phyloP scores from a whole-genome alignment of 805 yeast genomes.

The Komagataella pastoris region DNA sequence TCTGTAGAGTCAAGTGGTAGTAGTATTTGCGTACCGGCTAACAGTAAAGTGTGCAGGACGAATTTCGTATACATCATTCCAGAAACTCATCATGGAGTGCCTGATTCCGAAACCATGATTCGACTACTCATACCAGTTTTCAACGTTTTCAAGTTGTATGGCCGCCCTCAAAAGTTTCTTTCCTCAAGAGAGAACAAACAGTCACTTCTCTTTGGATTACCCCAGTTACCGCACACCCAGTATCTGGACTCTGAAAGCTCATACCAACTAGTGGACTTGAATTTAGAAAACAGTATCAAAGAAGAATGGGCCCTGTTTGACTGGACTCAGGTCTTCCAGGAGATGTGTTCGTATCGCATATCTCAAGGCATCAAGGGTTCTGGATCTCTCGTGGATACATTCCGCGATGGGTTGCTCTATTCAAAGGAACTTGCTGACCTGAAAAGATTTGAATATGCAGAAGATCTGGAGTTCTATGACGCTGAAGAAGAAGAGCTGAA shows the following conservation, averaged over 20 bases:
- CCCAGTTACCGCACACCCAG: conserved; percentile 57
- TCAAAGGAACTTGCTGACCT: conserved; percentile 7
- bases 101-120: conserved; percentile 60
- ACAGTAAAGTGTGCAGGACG: conserved; percentile 6
- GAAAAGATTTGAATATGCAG: conserved; percentile 5
- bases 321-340: conserved; percentile 23
- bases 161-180: conserved; percentile 53
- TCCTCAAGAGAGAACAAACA: conserved; percentile 40
- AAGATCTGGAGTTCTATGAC: conserved; percentile 9
- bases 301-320: conserved; percentile 19
- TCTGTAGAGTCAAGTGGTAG: not conserved
- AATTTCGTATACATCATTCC: conserved; percentile 36
- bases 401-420: conserved; percentile 17
- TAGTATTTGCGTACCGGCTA: conserved; percentile 3
- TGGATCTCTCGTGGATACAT: conserved; percentile 17
- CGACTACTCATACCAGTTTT: conserved; percentile 55
- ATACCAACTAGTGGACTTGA: conserved; percentile 16
- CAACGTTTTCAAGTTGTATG: conserved; percentile 60
- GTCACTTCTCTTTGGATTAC: conserved; percentile 59
- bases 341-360: conserved; percentile 17
- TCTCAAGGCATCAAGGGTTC: conserved; percentile 22
- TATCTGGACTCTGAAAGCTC: conserved; percentile 27
- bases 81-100: conserved; percentile 57
- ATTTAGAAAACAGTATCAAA: conserved; percentile 16
- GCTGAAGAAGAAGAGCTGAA: conserved; percentile 10